A percentile compares a stretch with the other conserved stretches of the same genome.
phyloP scores from a whole-genome alignment of 768 basidiomycete genomes.

The Russula dissimulans region DNA sequence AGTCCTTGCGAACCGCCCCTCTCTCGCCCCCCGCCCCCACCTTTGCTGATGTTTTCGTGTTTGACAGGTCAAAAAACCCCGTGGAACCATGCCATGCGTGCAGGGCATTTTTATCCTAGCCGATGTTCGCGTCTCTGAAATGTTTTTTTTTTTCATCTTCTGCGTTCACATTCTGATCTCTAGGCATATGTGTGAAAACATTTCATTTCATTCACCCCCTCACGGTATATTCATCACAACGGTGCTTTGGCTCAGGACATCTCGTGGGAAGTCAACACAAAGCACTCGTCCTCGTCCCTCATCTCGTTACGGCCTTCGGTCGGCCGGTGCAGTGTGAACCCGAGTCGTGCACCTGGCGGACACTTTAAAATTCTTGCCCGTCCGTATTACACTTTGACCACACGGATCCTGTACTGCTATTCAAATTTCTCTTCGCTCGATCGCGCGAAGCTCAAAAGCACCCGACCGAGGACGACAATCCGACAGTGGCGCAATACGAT shows the following conservation, averaged over 20 bases:
- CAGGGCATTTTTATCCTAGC: neutral
- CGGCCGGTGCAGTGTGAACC: no score
- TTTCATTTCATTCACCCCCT: neutral
- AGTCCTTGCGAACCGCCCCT: neutral
- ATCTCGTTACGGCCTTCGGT: no score
- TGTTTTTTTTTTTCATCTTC: neutral
- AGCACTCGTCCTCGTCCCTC: no score
- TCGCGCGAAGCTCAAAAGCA: neutral
- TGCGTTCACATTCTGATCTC: neutral
- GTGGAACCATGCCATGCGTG: neutral
- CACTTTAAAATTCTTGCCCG: no score
- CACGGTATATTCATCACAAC: neutral
- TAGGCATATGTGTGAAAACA: neutral
- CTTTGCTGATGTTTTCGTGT: neutral
- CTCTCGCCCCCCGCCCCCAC: neutral
- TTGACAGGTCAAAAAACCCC: constrained; percentile 4
- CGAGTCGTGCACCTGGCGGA: no score
- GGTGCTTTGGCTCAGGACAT: neutral
- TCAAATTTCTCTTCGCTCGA: no score
- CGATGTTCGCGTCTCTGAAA: neutral
- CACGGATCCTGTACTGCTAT: no score
- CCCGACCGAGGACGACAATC: neutral
- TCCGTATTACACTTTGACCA: no score
- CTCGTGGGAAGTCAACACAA: no score
- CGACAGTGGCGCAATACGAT: neutral